These are phyloP conservation scores for Globisporangium middletonii DNA, from an alignment of 352 stramenopile genomes.

Conservation along the genomic window DNA sequence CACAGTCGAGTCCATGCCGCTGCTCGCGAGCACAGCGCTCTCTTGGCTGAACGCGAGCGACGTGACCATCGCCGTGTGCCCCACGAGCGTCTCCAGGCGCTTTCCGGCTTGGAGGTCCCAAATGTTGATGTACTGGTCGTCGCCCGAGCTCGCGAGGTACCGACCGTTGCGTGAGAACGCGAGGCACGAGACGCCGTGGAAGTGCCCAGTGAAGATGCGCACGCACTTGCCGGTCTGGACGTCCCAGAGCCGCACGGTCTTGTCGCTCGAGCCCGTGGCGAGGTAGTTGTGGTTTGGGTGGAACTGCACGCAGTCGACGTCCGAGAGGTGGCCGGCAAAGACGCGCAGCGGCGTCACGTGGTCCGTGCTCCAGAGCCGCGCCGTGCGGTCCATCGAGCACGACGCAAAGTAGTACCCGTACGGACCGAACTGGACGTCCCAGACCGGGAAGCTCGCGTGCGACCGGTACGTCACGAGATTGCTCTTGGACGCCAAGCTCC, in stretches of 20 bases:
- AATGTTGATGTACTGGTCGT: slow-evolving; percentile 90
- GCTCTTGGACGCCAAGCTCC: slow-evolving; percentile 78
- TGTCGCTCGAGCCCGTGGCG: slow-evolving; percentile 91
- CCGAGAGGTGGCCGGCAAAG: slow-evolving; percentile 90
- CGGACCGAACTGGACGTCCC: slow-evolving; percentile 88
- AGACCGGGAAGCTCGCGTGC: slow-evolving; percentile 78
- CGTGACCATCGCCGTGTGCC: slow-evolving; percentile 68
- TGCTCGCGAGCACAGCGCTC: slow-evolving; percentile 68
- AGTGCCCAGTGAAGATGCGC: slow-evolving; percentile 90
- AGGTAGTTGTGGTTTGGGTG: slow-evolving; percentile 97
- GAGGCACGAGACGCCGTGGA: slow-evolving; percentile 81
- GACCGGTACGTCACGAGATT: slow-evolving; percentile 75
- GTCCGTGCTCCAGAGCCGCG: slow-evolving; percentile 92
- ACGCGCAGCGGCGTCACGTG: slow-evolving; percentile 87
- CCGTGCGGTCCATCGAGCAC: slow-evolving; percentile 91
- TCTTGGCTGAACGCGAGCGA: slow-evolving; percentile 78
- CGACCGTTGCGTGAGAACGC: slow-evolving; percentile 88
- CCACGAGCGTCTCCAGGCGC: slow-evolving; percentile 77
- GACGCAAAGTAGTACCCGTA: slow-evolving; percentile 95
- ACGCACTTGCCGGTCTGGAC: slow-evolving; percentile 91
- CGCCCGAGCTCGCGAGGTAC: slow-evolving; percentile 83
- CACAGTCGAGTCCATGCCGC: slow-evolving; percentile 73
- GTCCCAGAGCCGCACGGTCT: slow-evolving; percentile 93
- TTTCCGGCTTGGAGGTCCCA: slow-evolving; percentile 92
- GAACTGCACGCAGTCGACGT: slow-evolving; percentile 90